Evolutionary conservation across 768 basidiomycete species (phyloP), one percentile per base, ranked within the genome.

Genomic region (Trametes cubensis): DNA sequence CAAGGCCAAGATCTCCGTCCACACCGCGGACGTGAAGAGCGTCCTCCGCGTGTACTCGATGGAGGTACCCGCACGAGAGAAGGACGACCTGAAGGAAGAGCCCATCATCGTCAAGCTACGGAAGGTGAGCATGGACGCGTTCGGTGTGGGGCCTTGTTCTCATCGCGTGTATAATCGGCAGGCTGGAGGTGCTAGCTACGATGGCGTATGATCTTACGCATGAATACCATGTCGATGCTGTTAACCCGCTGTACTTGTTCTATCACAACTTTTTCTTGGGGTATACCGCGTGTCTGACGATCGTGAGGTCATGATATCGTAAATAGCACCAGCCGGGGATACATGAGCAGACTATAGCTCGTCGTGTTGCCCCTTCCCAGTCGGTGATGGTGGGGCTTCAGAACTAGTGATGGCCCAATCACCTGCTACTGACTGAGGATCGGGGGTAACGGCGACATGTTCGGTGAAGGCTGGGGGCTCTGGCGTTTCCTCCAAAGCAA

Each of bases 1-100:
- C 63, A 90, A 88, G 78, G 95, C 89, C 45, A 95, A 94, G 94
- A 90, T 96, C 70, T 96, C 95, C 61, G 94, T 98, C 4, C 95
- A 98, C 71, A 71, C 87, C 25, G 90, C 90, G 66, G 88, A 94
- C 77, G 93, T 97, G 75, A 96, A 97, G 79, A 71, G 77, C 49
- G 86, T 89, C 59, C 75, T 98, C 68, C 83, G 86, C 64, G 83
- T 78, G 61, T 95, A 82, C 77, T 92, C 92, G 54, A 89, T 97
- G 70, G 94, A 97, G 69, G 92, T 98, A 60, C 81, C 92, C 15
- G 94, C 94, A 39, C 81, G 83, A 55, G 88, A 92, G 73, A 84
- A 83, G 72, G 88, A 90, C 55, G 95, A 97, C 75, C 75, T 98
- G 62, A 88, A 86, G 66, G 90, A 95, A 81, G 92, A 89, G 52